Evolutionary conservation across 345 rosid species (phyloP), one percentile per base, ranked within the genome.

Genomic region (Salix udensis): DNA sequence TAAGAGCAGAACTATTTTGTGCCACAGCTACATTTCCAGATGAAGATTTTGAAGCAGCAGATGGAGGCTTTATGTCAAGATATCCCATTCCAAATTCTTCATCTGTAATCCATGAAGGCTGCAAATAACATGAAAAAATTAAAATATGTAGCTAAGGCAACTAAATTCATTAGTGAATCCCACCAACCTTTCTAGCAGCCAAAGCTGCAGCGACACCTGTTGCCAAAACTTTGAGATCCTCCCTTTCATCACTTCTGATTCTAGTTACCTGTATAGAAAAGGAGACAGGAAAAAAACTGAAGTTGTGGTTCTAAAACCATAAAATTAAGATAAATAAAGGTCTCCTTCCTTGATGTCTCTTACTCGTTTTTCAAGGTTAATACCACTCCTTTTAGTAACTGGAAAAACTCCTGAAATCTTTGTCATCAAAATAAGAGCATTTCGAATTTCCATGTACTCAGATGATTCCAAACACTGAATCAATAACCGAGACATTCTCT

Each of bases 51-150:
- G 91, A 76, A 71, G 89, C 85, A 68, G 85, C 82, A 14, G 91
- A 77, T 64, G 92, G 88, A 77, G 94, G 90, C 84, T 91, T 96
- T 68, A 91, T 82, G 76, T 96, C 98, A 72, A 96, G 91, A 82
- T 89, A 94, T 80, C 99, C 99, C 99, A 92, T 92, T 80, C 97
- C 96, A 87, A 94, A 96, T 84, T 96, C 99, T 84, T 96, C 99
- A 82, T 96, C 99, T 0, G 99, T 94, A 60, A 96, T 96, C 99
- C 99, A 96, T 52, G 88, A 89, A 46, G 97, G 87, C 99, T 96
- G 93, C 78, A 88, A 68, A 81, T 30, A 40, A 69, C 9, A 68
- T 77, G 67, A 70, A 48, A 72, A 4, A 39, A 62, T 48, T 34
- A 2, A 34, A 69, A 65, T 2, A 18, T 40, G 24, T 7, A 52